phyloP scores from a whole-genome alignment of 768 basidiomycete genomes.

The Sistotremastrum suecicum region DNA sequence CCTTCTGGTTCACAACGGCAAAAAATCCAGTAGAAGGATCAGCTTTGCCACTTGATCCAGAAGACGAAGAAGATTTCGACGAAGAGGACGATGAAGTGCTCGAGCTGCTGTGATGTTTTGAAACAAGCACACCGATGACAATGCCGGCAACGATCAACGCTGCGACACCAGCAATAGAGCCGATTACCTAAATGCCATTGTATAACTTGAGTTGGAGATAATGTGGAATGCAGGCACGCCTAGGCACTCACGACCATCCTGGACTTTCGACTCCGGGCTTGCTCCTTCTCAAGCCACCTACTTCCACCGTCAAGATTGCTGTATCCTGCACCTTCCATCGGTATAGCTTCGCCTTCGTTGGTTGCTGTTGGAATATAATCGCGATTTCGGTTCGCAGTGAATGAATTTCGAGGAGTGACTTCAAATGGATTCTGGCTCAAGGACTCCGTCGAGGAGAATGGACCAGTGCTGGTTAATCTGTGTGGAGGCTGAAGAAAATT shows the following conservation, averaged over 20 bases:
- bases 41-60: constrained; percentile 6
- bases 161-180: constrained; percentile 29
- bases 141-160: constrained; percentile 44
- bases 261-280: constrained; percentile 23
- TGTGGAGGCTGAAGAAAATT: too few relatives aligned
- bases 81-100: constrained; percentile 11
- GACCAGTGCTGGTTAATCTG: too few relatives aligned
- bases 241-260: constrained; percentile 40
- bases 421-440: too few relatives aligned
- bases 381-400: too few relatives aligned
- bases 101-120: constrained; percentile 32
- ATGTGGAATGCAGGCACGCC: background rate
- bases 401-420: too few relatives aligned
- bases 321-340: too few relatives aligned
- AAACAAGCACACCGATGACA: constrained; percentile 49
- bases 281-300: constrained; percentile 7
- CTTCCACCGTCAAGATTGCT: too few relatives aligned
- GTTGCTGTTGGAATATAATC: too few relatives aligned
- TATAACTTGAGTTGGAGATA: background rate
- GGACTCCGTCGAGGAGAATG: too few relatives aligned
- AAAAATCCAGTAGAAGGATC: constrained; percentile 6
- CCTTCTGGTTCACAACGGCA: constrained; percentile 20
- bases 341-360: too few relatives aligned
- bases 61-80: constrained; percentile 13
- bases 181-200: constrained; percentile 31